These are phyloP conservation scores for Fragaria iinumae DNA, from an alignment of 306 rosid genomes.

Conservation along the genomic window DNA sequence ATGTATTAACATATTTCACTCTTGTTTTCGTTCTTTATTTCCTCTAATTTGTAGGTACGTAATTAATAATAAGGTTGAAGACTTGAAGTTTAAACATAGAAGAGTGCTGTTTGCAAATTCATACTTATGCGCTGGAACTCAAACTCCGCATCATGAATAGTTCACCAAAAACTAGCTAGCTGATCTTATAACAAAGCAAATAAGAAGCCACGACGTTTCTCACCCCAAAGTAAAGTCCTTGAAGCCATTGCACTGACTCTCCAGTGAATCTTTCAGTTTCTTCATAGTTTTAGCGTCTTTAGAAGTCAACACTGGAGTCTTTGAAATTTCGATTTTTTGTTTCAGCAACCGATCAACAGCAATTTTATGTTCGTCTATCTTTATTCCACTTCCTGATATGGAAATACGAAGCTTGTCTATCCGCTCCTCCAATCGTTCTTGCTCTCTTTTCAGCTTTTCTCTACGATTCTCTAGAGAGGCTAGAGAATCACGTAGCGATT, in stretches of 20 bases:
- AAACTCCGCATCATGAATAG: background rate
- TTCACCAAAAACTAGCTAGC: background rate
- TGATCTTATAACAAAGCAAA: background rate
- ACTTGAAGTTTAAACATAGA: too few species aligned
- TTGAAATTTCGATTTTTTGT: constrained; percentile 1
- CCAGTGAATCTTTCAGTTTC: constrained; percentile 3
- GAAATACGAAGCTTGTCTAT: background rate
- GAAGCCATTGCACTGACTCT: background rate
- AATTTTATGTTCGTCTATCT: background rate
- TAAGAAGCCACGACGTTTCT: background rate
- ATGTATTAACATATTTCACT: background rate
- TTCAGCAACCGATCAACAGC: background rate
- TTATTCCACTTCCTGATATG: background rate
- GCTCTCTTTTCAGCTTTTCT: constrained; percentile 11
- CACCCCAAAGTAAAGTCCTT: constrained; percentile 8
- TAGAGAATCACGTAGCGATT: background rate
- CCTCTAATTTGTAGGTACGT: background rate
- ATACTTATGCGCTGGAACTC: background rate
- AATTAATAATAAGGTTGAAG: background rate
- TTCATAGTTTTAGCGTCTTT: background rate
- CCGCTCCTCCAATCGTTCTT: constrained; percentile 1
- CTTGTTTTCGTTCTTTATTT: background rate
- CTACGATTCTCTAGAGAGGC: background rate
- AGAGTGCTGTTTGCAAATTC: background rate
- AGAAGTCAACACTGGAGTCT: background rate